These are phyloP conservation scores for Linnemannia schmuckeri DNA, from an alignment of 192 early-diverging fungal species.

Conservation along the genomic window DNA sequence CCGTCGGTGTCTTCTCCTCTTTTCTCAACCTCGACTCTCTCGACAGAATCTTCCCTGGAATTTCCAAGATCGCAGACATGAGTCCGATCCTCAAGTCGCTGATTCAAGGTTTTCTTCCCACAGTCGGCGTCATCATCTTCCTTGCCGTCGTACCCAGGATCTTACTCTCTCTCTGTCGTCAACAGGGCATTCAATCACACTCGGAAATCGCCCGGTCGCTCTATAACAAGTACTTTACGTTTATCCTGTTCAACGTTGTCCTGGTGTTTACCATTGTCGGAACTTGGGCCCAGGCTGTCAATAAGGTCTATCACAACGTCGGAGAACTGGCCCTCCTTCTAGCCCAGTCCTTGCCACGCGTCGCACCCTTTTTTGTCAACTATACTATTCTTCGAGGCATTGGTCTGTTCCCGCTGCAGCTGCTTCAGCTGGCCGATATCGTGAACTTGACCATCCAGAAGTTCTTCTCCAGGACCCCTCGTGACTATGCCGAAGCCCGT, in stretches of 20 bases:
- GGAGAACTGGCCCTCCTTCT: slow-evolving; percentile 72
- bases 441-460: slow-evolving; percentile 66
- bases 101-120: slow-evolving; percentile 78
- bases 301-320: slow-evolving; percentile 74
- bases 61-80: slow-evolving; percentile 63
- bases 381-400: slow-evolving; percentile 82
- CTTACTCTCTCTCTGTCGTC: slow-evolving; percentile 59
- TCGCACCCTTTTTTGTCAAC: slow-evolving; percentile 87
- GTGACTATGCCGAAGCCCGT: slow-evolving; percentile 81
- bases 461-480: slow-evolving; percentile 79
- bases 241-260: slow-evolving; percentile 80
- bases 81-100: slow-evolving; percentile 70
- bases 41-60: slow-evolving; percentile 69
- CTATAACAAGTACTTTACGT: slow-evolving; percentile 76
- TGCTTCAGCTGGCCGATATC: slow-evolving; percentile 77
- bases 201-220: slow-evolving; percentile 49
- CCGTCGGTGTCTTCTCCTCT: slow-evolving; percentile 75
- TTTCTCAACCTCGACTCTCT: slow-evolving; percentile 73
- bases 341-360: slow-evolving; percentile 75
- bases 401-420: slow-evolving; percentile 75
- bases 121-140: slow-evolving; percentile 79
- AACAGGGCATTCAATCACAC: slow-evolving; percentile 41
- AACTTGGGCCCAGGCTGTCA: slow-evolving; percentile 74
- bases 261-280: slow-evolving; percentile 81
- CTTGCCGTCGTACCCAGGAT: slow-evolving; percentile 78